Evolutionary conservation across 768 basidiomycete species (phyloP), one percentile per base, ranked within the genome.

Genomic region (Dacryopinax spathularia): DNA sequence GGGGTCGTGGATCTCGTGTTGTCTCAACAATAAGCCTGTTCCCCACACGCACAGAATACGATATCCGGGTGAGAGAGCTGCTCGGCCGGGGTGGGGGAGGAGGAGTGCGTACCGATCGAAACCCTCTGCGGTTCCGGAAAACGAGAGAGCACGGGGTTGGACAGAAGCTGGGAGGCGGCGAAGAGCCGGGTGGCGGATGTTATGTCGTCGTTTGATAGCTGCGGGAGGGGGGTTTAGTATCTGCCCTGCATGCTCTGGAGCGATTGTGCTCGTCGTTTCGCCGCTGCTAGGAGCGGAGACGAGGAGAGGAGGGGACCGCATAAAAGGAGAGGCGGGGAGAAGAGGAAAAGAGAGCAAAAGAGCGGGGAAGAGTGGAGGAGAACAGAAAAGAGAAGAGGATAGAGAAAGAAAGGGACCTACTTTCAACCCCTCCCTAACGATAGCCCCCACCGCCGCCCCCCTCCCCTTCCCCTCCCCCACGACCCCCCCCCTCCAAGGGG

Each of bases 381-480:
- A n/a, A 61, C 36, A 56, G 12, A 61, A 25, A 29, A 35, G 15
- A 20, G 34, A 25, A 12, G 15, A 15, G 31, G 18, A 35, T 25
- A 33, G 33, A 20, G 20, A 22, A 33, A 34, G 29, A 37, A 29
- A 34, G 25, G 36, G 31, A 43, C 72, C 60, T 60, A 77, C 77
- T 70, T 94, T 97, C 64, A 96, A 74, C 5, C 89, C 88, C 56
- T 95, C 89, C 59, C 88, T 81, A 34, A 97, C 80, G 31, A 86
- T 84, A 33, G 82, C 82, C 62, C 88, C 85, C 4, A 86, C 79
- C 0, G 83, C 81, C 6, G 80, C 77, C 10, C 81, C 75, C 0
- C 71, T 70, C 68, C 82, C 89, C 48, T 83, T 82, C 65, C 78
- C 76, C 66, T 87, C 84, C 16, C 66, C 70, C 69, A 84, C 88